Evolutionary conservation across 768 basidiomycete species (phyloP), one percentile per base, ranked within the genome.

Genomic region (Cyclocybe aegerita): DNA sequence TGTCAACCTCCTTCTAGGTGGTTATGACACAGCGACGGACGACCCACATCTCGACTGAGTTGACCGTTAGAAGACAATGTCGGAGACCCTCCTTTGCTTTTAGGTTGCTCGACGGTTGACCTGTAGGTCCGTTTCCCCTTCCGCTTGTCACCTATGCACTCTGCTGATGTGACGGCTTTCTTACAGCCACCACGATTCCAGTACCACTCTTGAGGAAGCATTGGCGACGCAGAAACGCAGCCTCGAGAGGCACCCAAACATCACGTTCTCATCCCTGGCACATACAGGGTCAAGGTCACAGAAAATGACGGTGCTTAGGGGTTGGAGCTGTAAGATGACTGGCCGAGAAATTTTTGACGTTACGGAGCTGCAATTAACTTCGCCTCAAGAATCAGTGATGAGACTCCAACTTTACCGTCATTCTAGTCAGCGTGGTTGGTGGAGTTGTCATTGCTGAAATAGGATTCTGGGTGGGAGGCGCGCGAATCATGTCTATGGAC

Each of bases 1-100:
- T n/a, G 97, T 99, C 60, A 96, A 98, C 65, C 75, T 99, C 2
- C 84, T 99, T 5, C 72, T 99, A 8, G 96, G 90, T 6, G 97
- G 97, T 10, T 98, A 85, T 67, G 97, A 99, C 68, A 81, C 81
- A 46, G 82, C 90, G 36, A 79, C 80, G 6, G 62, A 81, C 56
- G 73, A 74, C 11, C 93, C 95, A 5, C 82, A 83, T 55, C 77
- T 96, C 9, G 97, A 95, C 75, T 98, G 95, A 94, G 77, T 98
- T 52, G 97, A 99, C 74, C 93, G 96, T 68, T 79, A 97, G 31
- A 97, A 96, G 17, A 96, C 97, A 4, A 78, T 90, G 63, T 81
- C 86, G 3, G 81, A 85, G 48, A 38, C 80, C 86, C 49, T 97
- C 94, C 71, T 97, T 98, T 68, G 87, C 85, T 8, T 71, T 98